phyloP scores from a whole-genome alignment of 116 monocot species.

The Posidonia oceanica region DNA sequence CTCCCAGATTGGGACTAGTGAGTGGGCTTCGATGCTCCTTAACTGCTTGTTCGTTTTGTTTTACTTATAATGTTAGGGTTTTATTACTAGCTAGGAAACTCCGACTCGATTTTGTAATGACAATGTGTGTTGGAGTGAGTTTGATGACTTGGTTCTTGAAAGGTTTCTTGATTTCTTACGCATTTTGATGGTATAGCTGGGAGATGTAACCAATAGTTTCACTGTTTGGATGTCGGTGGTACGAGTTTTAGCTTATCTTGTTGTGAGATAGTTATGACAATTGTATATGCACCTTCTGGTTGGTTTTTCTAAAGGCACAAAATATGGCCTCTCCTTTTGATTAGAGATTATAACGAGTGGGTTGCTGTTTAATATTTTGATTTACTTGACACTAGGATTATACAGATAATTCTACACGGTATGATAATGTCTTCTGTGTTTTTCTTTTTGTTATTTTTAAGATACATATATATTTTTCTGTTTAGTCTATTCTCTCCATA shows the following conservation, averaged over 20 bases:
- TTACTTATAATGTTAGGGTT: conserved; percentile 11
- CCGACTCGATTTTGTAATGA: neutral
- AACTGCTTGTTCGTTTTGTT: neutral
- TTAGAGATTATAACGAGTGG: no score
- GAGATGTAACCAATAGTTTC: neutral
- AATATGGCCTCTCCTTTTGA: neutral
- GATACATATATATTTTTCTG: no score
- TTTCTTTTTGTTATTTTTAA: no score
- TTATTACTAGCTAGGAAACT: neutral
- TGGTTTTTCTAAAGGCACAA: neutral
- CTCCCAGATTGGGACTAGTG: conserved; percentile 24
- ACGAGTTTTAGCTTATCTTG: neutral
- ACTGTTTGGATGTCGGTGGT: neutral
- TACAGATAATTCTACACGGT: no score
- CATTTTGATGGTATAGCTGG: no score
- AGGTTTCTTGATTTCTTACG: no score
- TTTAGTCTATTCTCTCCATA: neutral
- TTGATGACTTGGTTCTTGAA: neutral
- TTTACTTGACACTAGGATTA: no score
- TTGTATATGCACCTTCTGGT: no score
- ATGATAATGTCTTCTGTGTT: no score
- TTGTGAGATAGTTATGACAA: neutral
- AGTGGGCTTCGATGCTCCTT: neutral
- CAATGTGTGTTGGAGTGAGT: neutral
- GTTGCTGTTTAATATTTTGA: no score